Evolutionary conservation across 257 asterid genomes (phyloP).

Genomic region (Mentha longifolia): DNA sequence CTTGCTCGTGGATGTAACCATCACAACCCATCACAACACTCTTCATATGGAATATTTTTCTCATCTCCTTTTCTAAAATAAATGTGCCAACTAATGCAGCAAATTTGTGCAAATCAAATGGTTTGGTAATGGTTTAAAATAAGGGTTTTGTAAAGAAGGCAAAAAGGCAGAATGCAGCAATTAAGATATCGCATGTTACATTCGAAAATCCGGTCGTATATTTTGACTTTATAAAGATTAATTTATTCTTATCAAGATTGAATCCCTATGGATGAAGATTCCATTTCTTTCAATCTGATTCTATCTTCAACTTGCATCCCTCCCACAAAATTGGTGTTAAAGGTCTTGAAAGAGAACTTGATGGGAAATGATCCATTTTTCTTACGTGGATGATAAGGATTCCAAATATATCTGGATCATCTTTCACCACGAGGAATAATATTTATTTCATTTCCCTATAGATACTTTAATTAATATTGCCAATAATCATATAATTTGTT

Average conservation of each 20-base stretch:
- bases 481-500: no score
- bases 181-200: slow-evolving; percentile 3
- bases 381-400: slow-evolving; percentile 58
- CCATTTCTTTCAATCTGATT: slow-evolving; percentile 29
- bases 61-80: no score
- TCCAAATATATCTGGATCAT: slow-evolving; percentile 41
- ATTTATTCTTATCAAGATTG: slow-evolving; percentile 35
- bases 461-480: background rate
- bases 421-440: slow-evolving; percentile 29
- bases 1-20: no score
- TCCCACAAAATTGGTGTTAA: slow-evolving; percentile 24
- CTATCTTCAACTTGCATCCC: slow-evolving; percentile 43
- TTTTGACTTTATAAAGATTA: slow-evolving; percentile 12
- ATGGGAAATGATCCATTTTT: slow-evolving; percentile 32
- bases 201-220: slow-evolving; percentile 14
- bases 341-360: slow-evolving; percentile 38
- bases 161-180: no score
- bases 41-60: no score
- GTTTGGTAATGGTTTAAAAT: no score
- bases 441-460: background rate
- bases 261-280: slow-evolving; percentile 40
- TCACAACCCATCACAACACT: no score
- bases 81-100: no score
- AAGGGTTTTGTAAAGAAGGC: no score
- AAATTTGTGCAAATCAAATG: no score